phyloP scores from a whole-genome alignment of 768 basidiomycete genomes.

The Dacryopinax spathularia region DNA sequence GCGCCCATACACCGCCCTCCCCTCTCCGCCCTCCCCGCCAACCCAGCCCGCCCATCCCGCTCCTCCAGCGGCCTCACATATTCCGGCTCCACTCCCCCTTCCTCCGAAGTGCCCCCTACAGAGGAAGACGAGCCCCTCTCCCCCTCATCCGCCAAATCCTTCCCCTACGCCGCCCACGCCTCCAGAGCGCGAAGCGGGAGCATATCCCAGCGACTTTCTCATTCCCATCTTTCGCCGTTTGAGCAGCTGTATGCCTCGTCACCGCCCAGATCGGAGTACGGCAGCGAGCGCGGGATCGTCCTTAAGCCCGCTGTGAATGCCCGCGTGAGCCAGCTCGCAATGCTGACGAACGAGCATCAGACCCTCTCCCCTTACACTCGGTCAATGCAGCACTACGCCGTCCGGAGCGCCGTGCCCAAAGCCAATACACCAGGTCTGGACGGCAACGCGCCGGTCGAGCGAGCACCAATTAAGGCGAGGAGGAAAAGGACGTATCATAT shows the following conservation, averaged over 20 bases:
- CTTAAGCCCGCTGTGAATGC: conserved; percentile 57
- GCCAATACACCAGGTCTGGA: conserved; percentile 7
- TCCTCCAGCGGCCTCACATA: conserved; percentile 6
- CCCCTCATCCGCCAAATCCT: background rate
- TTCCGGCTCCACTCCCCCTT: conserved; percentile 10
- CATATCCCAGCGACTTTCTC: background rate
- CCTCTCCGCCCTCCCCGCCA: background rate
- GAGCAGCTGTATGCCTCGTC: background rate
- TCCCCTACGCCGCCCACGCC: background rate
- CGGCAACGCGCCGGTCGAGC: conserved; percentile 29
- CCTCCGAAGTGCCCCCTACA: conserved; percentile 7
- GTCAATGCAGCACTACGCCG: conserved; percentile 79
- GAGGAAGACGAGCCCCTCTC: conserved; percentile 9
- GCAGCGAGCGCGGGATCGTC: conserved; percentile 16
- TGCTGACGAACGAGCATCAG: conserved; percentile 77
- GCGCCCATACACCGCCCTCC: background rate
- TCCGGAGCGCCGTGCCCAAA: conserved; percentile 70
- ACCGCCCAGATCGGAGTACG: conserved; percentile 1
- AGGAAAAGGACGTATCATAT: conserved; percentile 61
- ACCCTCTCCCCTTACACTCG: conserved; percentile 90
- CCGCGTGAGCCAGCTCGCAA: conserved; percentile 71
- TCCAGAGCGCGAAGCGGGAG: background rate
- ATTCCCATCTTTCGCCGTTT: background rate
- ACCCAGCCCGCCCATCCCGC: conserved; percentile 6
- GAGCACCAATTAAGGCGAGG: conserved; percentile 52